phyloP scores from a whole-genome alignment of 805 yeast species.

The Metschnikowia henanensis region DNA sequence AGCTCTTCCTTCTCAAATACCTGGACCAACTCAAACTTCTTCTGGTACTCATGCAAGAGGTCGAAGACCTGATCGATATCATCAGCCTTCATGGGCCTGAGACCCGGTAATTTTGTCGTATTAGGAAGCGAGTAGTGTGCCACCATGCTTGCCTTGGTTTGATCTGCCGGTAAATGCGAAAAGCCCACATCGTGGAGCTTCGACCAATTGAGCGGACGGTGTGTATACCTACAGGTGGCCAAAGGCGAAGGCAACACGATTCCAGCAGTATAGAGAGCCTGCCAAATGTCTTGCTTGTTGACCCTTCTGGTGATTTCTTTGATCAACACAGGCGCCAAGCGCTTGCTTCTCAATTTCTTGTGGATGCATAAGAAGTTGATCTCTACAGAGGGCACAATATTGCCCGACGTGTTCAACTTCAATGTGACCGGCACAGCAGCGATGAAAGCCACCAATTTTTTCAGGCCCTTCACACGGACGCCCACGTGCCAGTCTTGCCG shows the following conservation, averaged over 20 bases:
- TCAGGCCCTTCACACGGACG: slow-evolving; percentile 76
- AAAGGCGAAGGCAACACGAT: slow-evolving; percentile 91
- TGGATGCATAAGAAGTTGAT: slow-evolving; percentile 94
- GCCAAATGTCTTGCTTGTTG: slow-evolving; percentile 84
- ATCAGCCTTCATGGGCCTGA: slow-evolving; percentile 52
- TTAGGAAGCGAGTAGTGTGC: slow-evolving; percentile 58
- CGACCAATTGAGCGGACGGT: slow-evolving; percentile 92
- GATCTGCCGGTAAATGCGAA: slow-evolving; percentile 70
- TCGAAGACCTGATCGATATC: slow-evolving; percentile 68
- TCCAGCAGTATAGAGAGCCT: slow-evolving; percentile 94
- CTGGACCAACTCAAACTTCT: slow-evolving; percentile 72
- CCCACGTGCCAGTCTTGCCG: slow-evolving; percentile 88
- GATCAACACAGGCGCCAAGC: slow-evolving; percentile 91
- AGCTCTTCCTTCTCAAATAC: slow-evolving; percentile 67
- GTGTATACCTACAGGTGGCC: slow-evolving; percentile 84
- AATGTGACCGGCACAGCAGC: slow-evolving; percentile 83
- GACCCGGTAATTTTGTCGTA: slow-evolving; percentile 49
- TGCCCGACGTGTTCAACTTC: slow-evolving; percentile 52
- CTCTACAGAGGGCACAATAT: slow-evolving; percentile 65
- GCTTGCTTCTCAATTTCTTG: slow-evolving; percentile 88
- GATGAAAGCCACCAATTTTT: slow-evolving; percentile 86
- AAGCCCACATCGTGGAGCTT: slow-evolving; percentile 90
- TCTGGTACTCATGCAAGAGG: slow-evolving; percentile 62
- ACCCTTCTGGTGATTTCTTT: slow-evolving; percentile 94
- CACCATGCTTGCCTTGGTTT: slow-evolving; percentile 66